These are phyloP conservation scores for Chamaecyparis obtusa DNA, from an alignment of 75 land plant species.

Conservation along the genomic window DNA sequence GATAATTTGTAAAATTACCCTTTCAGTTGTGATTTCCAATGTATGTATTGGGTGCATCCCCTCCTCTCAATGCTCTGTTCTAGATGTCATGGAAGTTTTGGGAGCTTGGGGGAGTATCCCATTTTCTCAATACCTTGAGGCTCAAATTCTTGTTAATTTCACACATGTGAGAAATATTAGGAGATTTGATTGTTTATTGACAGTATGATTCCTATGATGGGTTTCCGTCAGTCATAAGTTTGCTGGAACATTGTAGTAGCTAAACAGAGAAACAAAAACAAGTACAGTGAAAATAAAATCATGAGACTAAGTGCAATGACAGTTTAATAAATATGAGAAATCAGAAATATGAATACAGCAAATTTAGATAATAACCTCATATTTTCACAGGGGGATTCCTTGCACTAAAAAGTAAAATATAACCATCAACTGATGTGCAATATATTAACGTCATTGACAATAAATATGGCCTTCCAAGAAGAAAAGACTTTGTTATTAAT, in stretches of 20 bases:
- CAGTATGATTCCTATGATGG: not conserved
- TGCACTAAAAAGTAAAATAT: too few species aligned
- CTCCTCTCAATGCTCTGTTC: not conserved
- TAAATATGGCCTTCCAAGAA: too few species aligned
- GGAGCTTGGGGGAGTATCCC: not conserved
- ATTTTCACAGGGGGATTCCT: too few species aligned
- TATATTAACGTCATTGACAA: too few species aligned
- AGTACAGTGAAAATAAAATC: not conserved
- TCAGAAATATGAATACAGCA: too few species aligned
- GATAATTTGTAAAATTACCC: not conserved
- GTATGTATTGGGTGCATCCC: not conserved
- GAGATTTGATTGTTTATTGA: not conserved
- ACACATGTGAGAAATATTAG: too few species aligned
- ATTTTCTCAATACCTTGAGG: not conserved
- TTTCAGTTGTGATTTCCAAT: too few species aligned
- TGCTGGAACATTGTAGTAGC: not conserved
- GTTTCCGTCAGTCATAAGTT: not conserved
- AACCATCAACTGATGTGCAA: too few species aligned
- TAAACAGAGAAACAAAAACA: not conserved
- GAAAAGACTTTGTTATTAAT: too few species aligned
- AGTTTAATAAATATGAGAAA: too few species aligned
- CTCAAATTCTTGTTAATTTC: not conserved
- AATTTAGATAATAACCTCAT: too few species aligned
- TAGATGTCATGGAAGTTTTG: not conserved
- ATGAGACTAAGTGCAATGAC: not conserved